phyloP scores from a whole-genome alignment of 2,329 filamentous ascomycete genomes.

The Lecanicillium sp. region DNA sequence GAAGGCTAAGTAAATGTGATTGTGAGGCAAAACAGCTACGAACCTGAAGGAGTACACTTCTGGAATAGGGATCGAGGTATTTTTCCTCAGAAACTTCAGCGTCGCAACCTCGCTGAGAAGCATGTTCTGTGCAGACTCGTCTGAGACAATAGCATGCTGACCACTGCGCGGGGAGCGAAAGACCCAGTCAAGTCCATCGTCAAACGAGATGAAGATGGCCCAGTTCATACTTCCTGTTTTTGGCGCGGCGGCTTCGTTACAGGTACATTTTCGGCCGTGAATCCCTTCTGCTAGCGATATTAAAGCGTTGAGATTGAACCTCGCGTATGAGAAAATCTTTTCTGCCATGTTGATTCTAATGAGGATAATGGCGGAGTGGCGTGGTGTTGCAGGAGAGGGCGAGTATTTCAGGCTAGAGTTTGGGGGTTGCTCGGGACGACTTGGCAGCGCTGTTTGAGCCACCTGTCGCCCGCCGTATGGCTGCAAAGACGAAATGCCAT shows the following conservation, averaged over 20 bases:
- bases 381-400: not conserved
- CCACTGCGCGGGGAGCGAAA: slow-evolving; percentile 17
- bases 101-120: slow-evolving; percentile 20
- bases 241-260: slow-evolving; percentile 14
- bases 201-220: slow-evolving; percentile 19
- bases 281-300: slow-evolving; percentile 15
- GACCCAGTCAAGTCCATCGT: slow-evolving; percentile 19
- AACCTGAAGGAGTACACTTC: slow-evolving; percentile 21
- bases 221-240: slow-evolving; percentile 19
- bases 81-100: slow-evolving; percentile 15
- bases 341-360: not conserved
- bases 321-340: slow-evolving; percentile 9
- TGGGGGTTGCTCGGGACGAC: too few species aligned
- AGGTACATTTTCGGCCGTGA: slow-evolving; percentile 17
- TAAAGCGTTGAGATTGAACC: slow-evolving; percentile 18
- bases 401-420: too few species aligned
- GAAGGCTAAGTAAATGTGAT: slow-evolving; percentile 4
- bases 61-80: slow-evolving; percentile 17
- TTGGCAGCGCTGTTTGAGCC: too few species aligned
- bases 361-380: not conserved
- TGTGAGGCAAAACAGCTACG: not conserved
- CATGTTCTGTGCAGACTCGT: slow-evolving; percentile 16
- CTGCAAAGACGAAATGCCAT: too few species aligned
- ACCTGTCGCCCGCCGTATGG: too few species aligned
- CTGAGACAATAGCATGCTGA: not conserved